Conservation (phyloP, 805 yeast genomes). For the Yarrowia sp. region DNA sequence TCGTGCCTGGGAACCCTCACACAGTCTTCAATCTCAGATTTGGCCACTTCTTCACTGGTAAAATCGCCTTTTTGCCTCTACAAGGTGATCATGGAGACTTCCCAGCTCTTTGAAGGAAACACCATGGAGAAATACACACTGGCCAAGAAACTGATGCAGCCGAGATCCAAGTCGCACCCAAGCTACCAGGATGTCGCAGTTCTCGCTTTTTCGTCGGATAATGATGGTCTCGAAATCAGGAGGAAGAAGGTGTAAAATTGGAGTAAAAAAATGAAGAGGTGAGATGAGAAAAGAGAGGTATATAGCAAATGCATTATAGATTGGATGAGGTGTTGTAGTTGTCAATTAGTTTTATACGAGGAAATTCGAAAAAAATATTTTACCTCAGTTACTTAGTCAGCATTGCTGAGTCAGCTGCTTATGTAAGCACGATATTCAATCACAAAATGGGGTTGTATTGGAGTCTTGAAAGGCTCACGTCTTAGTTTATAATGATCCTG, state of each 20-base stretch:
- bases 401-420: too few relatives aligned
- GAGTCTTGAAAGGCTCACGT: too few relatives aligned
- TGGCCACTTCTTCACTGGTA: constrained; percentile 42
- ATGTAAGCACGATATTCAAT: too few relatives aligned
- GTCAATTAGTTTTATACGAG: too few relatives aligned
- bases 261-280: not conserved
- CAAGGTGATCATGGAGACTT: constrained; percentile 48
- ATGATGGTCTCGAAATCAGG: constrained; percentile 47
- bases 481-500: too few relatives aligned
- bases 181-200: constrained; percentile 49
- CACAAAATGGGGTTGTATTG: too few relatives aligned
- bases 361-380: too few relatives aligned
- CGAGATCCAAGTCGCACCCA: constrained; percentile 43
- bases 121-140: constrained; percentile 49
- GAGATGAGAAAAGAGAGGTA: too few relatives aligned
- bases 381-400: too few relatives aligned
- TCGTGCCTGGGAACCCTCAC: constrained; percentile 17
- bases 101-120: constrained; percentile 43
- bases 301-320: too few relatives aligned
- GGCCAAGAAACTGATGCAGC: constrained; percentile 47
- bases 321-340: too few relatives aligned
- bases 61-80: constrained; percentile 47
- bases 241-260: not conserved
- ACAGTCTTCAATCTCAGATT: not conserved
- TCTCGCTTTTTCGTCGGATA: constrained; percentile 51